Percentiles rank a stretch among this genome's conserved stretches.
Conservation (phyloP, 805 yeast species). For the Diddensiella santjacobensis region DNA sequence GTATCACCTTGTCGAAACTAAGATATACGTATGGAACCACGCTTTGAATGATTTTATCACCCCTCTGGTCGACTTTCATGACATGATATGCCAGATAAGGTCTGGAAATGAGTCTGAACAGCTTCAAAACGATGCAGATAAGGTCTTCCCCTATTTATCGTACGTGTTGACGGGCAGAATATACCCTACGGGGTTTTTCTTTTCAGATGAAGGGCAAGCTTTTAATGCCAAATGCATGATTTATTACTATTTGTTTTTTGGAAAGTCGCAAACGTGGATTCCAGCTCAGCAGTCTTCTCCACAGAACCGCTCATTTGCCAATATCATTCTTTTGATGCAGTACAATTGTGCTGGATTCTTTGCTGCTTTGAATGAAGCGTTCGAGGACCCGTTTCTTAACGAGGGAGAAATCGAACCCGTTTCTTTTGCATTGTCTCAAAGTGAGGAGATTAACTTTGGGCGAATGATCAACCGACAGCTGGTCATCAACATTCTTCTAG, state of each 20-base stretch:
- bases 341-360: conserved; percentile 58
- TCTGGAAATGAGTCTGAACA: conserved; percentile 18
- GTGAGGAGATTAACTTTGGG: conserved; percentile 25
- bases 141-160: conserved; percentile 59
- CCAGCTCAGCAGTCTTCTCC: neutral
- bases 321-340: conserved; percentile 54
- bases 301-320: conserved; percentile 52
- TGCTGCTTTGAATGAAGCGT: conserved; percentile 69
- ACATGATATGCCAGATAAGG: conserved; percentile 26
- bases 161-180: conserved; percentile 72
- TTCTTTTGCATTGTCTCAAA: neutral
- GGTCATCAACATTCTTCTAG: conserved; percentile 66
- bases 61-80: conserved; percentile 62
- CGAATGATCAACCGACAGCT: conserved; percentile 63
- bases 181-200: conserved; percentile 64
- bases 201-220: conserved; percentile 36
- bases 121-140: conserved; percentile 25
- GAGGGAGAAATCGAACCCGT: conserved; percentile 35
- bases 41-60: conserved; percentile 66
- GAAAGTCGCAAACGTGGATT: conserved; percentile 38
- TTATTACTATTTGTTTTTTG: conserved; percentile 58
- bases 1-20: conserved; percentile 56
- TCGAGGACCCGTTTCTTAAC: conserved; percentile 75
- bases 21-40: conserved; percentile 67
- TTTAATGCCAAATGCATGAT: conserved; percentile 47